phyloP scores from a whole-genome alignment of 352 stramenopile species.

The Phytophthora europaea region DNA sequence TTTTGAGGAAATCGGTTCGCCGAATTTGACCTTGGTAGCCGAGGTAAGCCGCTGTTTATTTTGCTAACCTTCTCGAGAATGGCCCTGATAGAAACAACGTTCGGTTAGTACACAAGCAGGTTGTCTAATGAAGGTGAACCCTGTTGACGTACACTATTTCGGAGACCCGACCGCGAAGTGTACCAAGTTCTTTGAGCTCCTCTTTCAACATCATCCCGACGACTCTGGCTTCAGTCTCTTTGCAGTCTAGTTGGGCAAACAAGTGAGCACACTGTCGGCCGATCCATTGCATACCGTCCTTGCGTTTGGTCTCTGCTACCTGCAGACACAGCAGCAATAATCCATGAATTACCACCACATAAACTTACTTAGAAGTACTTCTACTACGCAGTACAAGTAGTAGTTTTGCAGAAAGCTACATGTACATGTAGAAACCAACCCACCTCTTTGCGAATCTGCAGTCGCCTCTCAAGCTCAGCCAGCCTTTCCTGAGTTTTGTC shows the following conservation, averaged over 20 bases:
- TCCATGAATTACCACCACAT: neutral
- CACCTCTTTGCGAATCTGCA: constrained; percentile 43
- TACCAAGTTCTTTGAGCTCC: constrained; percentile 31
- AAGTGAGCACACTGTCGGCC: constrained; percentile 65
- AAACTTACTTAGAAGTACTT: neutral
- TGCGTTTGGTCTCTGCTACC: constrained; percentile 49
- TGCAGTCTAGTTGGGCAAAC: constrained; percentile 70
- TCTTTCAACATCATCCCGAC: constrained; percentile 46
- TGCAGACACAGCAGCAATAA: constrained; percentile 20
- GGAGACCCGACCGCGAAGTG: constrained; percentile 17
- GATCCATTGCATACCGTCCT: constrained; percentile 66
- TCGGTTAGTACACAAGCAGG: neutral
- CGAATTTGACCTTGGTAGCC: constrained; percentile 12
- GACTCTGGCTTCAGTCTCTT: constrained; percentile 59
- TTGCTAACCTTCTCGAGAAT: constrained; percentile 2
- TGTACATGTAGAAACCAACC: neutral
- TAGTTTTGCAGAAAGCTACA: neutral
- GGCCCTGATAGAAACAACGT: neutral
- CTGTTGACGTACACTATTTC: constrained; percentile 24
- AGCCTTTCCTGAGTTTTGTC: constrained; percentile 36
- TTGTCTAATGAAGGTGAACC: neutral
- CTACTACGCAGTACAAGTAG: too few relatives aligned
- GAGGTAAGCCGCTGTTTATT: constrained; percentile 14
- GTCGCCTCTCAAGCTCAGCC: constrained; percentile 34
- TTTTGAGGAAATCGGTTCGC: neutral